Percentiles rank a stretch among this genome's conserved stretches.
phyloP scores from a whole-genome alignment of 1,139 yeast genomes.

The Tardiomyces blankii region DNA sequence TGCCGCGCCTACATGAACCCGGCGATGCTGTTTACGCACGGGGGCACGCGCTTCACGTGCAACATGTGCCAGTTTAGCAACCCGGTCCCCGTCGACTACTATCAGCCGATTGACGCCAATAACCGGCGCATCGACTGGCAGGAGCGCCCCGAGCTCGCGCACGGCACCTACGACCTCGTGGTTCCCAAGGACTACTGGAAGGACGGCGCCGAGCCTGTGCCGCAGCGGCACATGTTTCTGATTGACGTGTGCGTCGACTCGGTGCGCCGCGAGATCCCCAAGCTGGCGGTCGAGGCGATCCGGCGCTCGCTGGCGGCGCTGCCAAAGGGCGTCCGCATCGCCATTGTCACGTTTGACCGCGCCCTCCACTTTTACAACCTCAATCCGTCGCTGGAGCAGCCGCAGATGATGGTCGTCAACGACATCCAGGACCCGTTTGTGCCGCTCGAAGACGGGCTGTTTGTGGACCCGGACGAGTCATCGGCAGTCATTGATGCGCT shows the following conservation, averaged over 20 bases:
- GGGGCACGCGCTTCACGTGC: conserved; percentile 60
- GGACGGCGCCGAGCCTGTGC: conserved; percentile 31
- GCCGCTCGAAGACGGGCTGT: conserved; percentile 70
- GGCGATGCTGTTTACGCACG: conserved; percentile 54
- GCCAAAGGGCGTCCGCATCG: conserved; percentile 41
- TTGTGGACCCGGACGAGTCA: conserved; percentile 67
- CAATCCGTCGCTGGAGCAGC: conserved; percentile 39
- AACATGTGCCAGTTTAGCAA: conserved; percentile 81
- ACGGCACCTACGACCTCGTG: conserved; percentile 76
- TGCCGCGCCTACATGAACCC: conserved; percentile 90
- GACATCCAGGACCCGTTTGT: conserved; percentile 76
- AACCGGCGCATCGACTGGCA: conserved; percentile 51
- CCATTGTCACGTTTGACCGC: conserved; percentile 70
- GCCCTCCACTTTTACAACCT: conserved; percentile 67
- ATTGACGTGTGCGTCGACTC: conserved; percentile 65
- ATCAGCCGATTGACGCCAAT: conserved; percentile 50
- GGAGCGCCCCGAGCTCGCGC: conserved; percentile 63
- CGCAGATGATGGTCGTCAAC: conserved; percentile 56
- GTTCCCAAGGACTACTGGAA: conserved; percentile 69
- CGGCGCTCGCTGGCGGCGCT: conserved; percentile 37
- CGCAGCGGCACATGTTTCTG: conserved; percentile 64
- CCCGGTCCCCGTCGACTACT: conserved; percentile 57
- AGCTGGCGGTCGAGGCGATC: conserved; percentile 63
- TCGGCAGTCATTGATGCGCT: conserved; percentile 55
- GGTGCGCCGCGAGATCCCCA: conserved; percentile 50